Evolutionary conservation across 306 rosid genomes (phyloP), one percentile per base, ranked within the genome.

Genomic region (Prunus persica): DNA sequence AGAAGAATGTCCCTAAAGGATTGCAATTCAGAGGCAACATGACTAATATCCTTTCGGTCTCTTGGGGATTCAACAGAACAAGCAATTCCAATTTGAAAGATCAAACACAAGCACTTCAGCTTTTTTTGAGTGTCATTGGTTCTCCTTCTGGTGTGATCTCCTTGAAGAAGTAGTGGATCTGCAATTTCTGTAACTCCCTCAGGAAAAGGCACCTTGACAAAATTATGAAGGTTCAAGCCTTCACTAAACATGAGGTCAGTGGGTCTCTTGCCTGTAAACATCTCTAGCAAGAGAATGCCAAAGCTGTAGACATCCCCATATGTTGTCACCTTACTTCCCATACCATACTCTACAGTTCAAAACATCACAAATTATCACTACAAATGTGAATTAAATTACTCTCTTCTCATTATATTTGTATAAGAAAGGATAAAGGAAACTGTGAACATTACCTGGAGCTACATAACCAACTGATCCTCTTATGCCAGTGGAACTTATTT

Each of bases 191-290:
- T 15, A 11, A 71, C 51, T 10, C 54, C 3, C 9, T 51, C 76
- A 0, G 72, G 54, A 3, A 78, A 15, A 3, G 56, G 24, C 52
- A 50, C 12, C 38, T 32, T 32, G 15, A 38, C 72, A 19, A 27
- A 51, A 51, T 38, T 38, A 38, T 38, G 43, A 6, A 38, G 43
- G 43, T 38, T 38, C 43, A 38, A 38, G 43, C 43, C 72, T 4
- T 71, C 72, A 15, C 20, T 78, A 56, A 52, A 78, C 55, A 71
- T 41, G 15, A 24, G 30, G 57, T 71, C 60, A 69, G 80, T 69
- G 10, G 50, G 51, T 3, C 50, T 65, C 27, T 65, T 65, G 15
- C 25, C 9, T 0, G 69, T 18, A 19, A 65, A 65, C 51, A 65
- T 65, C 45, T 65, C 50, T n/a, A 34, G n/a, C 69, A 65, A 65